A percentile compares a stretch with the other conserved stretches of the same genome.
Conservation (phyloP, 1,284 basidiomycete species). For the Tilletia caries region DNA sequence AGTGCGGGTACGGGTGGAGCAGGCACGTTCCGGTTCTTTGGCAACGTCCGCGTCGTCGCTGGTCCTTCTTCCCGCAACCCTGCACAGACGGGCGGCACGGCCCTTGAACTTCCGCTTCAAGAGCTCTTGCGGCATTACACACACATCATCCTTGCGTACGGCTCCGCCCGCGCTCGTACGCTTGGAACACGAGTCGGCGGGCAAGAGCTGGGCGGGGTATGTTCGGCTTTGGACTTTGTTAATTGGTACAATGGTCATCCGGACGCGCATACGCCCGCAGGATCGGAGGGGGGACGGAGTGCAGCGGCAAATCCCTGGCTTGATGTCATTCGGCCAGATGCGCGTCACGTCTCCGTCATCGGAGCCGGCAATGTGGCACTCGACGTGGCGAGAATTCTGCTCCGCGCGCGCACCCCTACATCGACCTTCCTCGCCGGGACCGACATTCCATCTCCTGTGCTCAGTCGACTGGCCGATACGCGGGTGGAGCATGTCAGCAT, state of each 20-base stretch:
- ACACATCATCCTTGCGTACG: conserved; percentile 76
- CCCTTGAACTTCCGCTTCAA: conserved; percentile 62
- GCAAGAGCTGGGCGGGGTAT: conserved; percentile 57
- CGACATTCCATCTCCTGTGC: conserved; percentile 75
- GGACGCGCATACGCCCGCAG: conserved; percentile 54
- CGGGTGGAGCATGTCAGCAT: conserved; percentile 73
- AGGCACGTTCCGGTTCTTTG: conserved; percentile 63
- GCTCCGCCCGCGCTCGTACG: conserved; percentile 64
- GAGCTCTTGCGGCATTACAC: conserved; percentile 69
- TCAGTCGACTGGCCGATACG: conserved; percentile 67
- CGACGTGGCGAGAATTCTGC: conserved; percentile 85
- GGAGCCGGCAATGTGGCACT: conserved; percentile 96
- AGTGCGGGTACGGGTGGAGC: too few species aligned
- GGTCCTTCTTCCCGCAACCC: not conserved
- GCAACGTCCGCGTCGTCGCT: conserved; percentile 74
- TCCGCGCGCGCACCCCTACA: conserved; percentile 56
- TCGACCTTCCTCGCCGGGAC: conserved; percentile 62
- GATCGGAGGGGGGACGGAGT: too few species aligned
- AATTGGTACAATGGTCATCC: conserved; percentile 98
- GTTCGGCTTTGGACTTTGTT: conserved; percentile 81
- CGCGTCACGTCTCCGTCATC: conserved; percentile 72
- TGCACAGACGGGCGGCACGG: conserved; percentile 38
- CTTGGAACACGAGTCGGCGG: conserved; percentile 56
- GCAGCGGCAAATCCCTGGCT: conserved; percentile 4
- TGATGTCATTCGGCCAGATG: conserved; percentile 14